These are phyloP conservation scores for Madurella fahalii DNA, from an alignment of 2,329 filamentous ascomycete genomes.

Conservation along the genomic window DNA sequence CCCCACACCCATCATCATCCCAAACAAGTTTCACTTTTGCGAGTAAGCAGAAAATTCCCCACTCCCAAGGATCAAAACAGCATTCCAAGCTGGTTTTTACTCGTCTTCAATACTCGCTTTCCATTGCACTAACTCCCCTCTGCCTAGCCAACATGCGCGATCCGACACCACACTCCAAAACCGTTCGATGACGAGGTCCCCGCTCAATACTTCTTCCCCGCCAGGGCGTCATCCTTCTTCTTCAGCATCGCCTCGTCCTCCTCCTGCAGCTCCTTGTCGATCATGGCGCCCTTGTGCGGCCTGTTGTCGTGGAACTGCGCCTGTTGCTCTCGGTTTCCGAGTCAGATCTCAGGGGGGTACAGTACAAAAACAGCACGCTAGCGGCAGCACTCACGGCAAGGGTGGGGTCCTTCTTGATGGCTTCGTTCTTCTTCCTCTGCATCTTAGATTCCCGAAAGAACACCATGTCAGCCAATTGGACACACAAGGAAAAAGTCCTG, in stretches of 20 bases:
- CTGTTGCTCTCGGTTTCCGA: conserved; percentile 4
- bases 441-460: neutral
- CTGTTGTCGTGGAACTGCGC: conserved; percentile 19
- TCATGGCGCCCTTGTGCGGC: conserved; percentile 20
- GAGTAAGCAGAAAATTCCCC: too few relatives aligned
- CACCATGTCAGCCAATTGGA: neutral
- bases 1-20: too few relatives aligned
- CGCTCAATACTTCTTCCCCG: conserved; percentile 6
- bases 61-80: too few relatives aligned
- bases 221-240: conserved; percentile 14
- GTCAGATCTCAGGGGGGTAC: neutral
- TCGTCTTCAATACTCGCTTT: too few relatives aligned
- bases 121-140: too few relatives aligned
- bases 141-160: neutral
- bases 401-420: conserved; percentile 21
- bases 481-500: neutral
- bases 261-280: conserved; percentile 23
- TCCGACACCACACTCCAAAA: too few relatives aligned
- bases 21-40: too few relatives aligned
- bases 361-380: neutral
- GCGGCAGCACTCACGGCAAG: conserved; percentile 14
- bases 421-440: conserved; percentile 2
- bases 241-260: conserved; percentile 22
- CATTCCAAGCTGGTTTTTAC: too few relatives aligned
- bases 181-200: neutral